Conservation (phyloP, 805 yeast species). For the Tetrapisispora arboricola region DNA sequence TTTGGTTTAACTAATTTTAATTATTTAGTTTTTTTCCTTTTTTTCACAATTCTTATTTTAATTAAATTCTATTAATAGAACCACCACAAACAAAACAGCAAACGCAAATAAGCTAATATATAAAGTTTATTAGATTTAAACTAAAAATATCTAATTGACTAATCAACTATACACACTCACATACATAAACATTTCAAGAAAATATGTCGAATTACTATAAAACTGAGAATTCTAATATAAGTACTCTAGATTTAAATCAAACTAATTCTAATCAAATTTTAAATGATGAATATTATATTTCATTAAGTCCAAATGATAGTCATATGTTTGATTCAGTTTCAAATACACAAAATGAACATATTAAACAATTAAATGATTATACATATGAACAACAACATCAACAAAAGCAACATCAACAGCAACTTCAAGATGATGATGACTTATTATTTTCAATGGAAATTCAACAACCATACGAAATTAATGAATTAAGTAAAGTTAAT, state of each 20-base stretch:
- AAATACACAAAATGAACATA: neutral
- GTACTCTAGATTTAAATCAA: neutral
- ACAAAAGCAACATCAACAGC: neutral
- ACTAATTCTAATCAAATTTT: neutral
- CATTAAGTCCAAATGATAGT: slow-evolving; percentile 1
- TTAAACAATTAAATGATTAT: neutral
- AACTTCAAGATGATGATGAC: slow-evolving; percentile 5
- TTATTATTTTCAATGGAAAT: slow-evolving; percentile 4
- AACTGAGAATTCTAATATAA: neutral
- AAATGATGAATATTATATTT: neutral
- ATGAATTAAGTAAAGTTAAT: neutral
- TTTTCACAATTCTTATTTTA: too few relatives aligned
- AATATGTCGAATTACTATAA: slow-evolving; percentile 1
- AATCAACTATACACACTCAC: too few relatives aligned
- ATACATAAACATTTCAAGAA: neutral
- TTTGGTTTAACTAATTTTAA: too few relatives aligned
- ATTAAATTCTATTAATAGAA: too few relatives aligned
- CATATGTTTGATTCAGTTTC: neutral
- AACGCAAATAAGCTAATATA: too few relatives aligned
- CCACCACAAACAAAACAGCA: too few relatives aligned
- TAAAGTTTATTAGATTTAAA: too few relatives aligned
- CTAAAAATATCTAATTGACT: too few relatives aligned
- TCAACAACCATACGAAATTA: slow-evolving; percentile 2
- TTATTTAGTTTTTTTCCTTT: too few relatives aligned
- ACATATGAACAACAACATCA: neutral